These are phyloP conservation scores for Diaporthe sp. DNA, from an alignment of 2,329 filamentous ascomycete genomes.

Conservation along the genomic window DNA sequence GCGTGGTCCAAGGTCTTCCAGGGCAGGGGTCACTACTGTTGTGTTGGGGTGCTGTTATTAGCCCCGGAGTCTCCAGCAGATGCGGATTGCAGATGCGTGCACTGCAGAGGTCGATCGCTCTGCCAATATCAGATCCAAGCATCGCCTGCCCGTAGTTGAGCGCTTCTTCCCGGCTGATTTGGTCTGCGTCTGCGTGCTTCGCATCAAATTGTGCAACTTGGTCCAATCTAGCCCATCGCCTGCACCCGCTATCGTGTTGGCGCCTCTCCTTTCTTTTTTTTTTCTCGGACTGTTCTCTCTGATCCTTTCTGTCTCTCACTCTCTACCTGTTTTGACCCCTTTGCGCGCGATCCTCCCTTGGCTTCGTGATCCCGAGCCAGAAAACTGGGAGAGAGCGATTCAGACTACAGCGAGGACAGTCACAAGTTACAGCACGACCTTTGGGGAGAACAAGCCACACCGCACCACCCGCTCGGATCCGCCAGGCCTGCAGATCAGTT, in stretches of 20 bases:
- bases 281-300: not conserved
- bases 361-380: not conserved
- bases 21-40: not conserved
- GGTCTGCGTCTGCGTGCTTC: conserved; percentile 1
- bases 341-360: not conserved
- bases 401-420: not conserved
- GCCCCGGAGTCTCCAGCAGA: not conserved
- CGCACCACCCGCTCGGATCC: conserved; percentile 1
- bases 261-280: not conserved
- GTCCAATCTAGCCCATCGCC: conserved; percentile 12
- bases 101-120: conserved; percentile 27
- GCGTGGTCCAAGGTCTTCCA: conserved; percentile 11
- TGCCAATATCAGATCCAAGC: conserved; percentile 29
- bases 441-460: conserved; percentile 4
- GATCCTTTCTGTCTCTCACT: not conserved
- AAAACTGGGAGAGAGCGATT: not conserved
- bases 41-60: not conserved
- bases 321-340: not conserved
- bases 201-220: conserved; percentile 32
- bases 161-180: conserved; percentile 10
- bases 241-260: not conserved
- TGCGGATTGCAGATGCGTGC: conserved; percentile 8
- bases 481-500: conserved; percentile 31
- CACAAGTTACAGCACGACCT: not conserved
- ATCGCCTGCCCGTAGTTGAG: conserved; percentile 12